These are phyloP conservation scores for Fusarium zealandicum DNA, from an alignment of 2,329 filamentous ascomycete species.

Conservation along the genomic window DNA sequence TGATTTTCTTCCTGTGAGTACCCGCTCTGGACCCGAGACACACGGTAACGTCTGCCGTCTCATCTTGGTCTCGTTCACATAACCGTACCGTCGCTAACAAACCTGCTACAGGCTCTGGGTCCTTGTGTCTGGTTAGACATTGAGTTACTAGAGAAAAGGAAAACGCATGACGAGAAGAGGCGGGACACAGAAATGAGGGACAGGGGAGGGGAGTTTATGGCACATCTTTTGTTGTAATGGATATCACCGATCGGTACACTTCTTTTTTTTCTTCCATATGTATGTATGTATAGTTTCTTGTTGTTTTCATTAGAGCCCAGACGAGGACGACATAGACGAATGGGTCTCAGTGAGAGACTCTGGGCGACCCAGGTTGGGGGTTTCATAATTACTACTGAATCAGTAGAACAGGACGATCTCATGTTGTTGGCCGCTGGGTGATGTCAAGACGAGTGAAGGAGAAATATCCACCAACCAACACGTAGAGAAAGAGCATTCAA, in stretches of 20 bases:
- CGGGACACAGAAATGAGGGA: constrained; percentile 15
- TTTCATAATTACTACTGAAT: constrained; percentile 34
- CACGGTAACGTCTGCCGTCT: background rate
- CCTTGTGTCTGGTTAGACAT: constrained; percentile 48
- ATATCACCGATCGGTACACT: constrained; percentile 29
- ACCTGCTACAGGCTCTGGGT: constrained; percentile 47
- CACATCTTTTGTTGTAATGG: constrained; percentile 38
- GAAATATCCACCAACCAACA: constrained; percentile 1
- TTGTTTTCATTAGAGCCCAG: constrained; percentile 22
- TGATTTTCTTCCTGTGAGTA: constrained; percentile 84
- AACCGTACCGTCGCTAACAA: constrained; percentile 14
- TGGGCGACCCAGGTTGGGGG: constrained; percentile 17
- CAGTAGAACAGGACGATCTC: constrained; percentile 15
- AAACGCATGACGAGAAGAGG: constrained; percentile 23
- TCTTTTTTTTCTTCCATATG: constrained; percentile 26
- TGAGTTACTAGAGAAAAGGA: constrained; percentile 2
- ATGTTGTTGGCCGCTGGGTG: background rate
- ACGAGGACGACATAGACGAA: constrained; percentile 22
- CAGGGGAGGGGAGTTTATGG: constrained; percentile 22
- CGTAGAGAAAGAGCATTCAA: background rate
- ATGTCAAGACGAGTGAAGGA: background rate
- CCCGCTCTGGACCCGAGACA: background rate
- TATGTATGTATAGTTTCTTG: constrained; percentile 35
- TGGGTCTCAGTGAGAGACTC: constrained; percentile 6
- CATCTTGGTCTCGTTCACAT: background rate